Percentiles rank a stretch among this genome's conserved stretches.
These are phyloP conservation scores for Hortiboletus flavorubellus DNA, from an alignment of 768 basidiomycete genomes.

Conservation along the genomic window DNA sequence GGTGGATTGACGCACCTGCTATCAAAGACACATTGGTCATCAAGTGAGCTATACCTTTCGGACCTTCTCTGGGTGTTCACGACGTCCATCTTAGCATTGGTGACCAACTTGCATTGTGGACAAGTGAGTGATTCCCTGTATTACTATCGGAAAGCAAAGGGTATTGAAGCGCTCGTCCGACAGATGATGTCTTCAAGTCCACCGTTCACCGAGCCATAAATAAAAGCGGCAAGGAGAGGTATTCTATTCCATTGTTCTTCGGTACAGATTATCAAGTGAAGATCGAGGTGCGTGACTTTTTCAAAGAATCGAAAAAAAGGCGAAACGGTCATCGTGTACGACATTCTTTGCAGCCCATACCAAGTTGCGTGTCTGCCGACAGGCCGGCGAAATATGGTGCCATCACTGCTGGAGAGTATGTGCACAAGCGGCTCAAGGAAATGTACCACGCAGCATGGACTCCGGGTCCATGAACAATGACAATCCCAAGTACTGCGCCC, in stretches of 20 bases:
- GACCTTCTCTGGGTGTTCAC: constrained; percentile 23
- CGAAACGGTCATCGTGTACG: not conserved
- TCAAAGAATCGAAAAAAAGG: not conserved
- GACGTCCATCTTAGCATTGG: constrained; percentile 53
- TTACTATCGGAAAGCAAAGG: not conserved
- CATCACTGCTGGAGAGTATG: constrained; percentile 81
- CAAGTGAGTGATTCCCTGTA: constrained; percentile 51
- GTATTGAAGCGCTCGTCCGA: not conserved
- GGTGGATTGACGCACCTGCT: constrained; percentile 81
- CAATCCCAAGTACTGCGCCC: too few species aligned
- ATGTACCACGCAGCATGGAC: constrained; percentile 15
- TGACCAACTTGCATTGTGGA: constrained; percentile 87
- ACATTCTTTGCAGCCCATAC: constrained; percentile 33
- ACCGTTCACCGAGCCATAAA: constrained; percentile 88
- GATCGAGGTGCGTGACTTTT: constrained; percentile 54
- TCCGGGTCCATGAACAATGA: too few species aligned
- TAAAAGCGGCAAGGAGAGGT: constrained; percentile 62
- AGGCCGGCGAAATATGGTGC: constrained; percentile 65
- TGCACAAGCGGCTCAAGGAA: constrained; percentile 67
- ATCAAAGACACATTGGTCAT: constrained; percentile 80
- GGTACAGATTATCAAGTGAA: constrained; percentile 84
- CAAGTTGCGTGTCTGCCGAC: constrained; percentile 48
- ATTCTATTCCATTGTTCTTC: constrained; percentile 89
- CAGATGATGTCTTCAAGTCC: constrained; percentile 88
- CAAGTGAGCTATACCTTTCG: constrained; percentile 49